Base-by-base conservation (phyloP, 306 rosid genomes). In the Malus orientalis region DNA sequence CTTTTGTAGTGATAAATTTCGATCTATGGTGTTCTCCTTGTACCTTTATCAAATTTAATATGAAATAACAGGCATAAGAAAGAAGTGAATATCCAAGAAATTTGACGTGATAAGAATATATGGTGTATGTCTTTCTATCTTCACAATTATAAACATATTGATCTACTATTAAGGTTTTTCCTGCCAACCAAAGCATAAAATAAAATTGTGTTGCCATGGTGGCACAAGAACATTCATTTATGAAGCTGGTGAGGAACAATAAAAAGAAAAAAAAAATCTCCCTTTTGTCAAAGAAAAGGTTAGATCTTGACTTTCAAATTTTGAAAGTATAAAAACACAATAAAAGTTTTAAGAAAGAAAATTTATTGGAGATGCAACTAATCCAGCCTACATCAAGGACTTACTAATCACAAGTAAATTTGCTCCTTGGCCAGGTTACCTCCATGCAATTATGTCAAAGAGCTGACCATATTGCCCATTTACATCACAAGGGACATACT, bases 381-480 rank as follows among this genome's bases (percentile, higher is more conserved):
- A 51, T 33, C 47, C 69, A 65, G 7, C 23, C 57, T 49, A 58
- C 57, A 59, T 13, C n/a, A 32, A 29, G 38, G 38, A 62, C 11
- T 27, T 6, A 0, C 20, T 33, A 15, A 4, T 15, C 51, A 45
- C 16, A 45, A 45, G 51, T 11, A 45, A 62, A 14, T 27, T 5
- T 29, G 36, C 6, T 62, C 19, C 67, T 62, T 62, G 67, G 15
- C 67, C 67, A 15, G 36, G 12, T 27, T 27, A 95, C 96, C 98
- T 90, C 77, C 40, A 76, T 74, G 84, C 85, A 80, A 95, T 87
- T 80, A 88, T 85, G 84, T 87, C 92, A 87, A 95, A 95, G 27
- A 95, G 89, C 74, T 85, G 86, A 68, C 93, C 93, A 51, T 90
- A 95, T 83, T 89, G 78, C 76, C 88, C 98, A 84, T 81, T 55